These are phyloP conservation scores for Oryza coarctata DNA, from an alignment of 176 grass and related monocot genomes.

Conservation along the genomic window DNA sequence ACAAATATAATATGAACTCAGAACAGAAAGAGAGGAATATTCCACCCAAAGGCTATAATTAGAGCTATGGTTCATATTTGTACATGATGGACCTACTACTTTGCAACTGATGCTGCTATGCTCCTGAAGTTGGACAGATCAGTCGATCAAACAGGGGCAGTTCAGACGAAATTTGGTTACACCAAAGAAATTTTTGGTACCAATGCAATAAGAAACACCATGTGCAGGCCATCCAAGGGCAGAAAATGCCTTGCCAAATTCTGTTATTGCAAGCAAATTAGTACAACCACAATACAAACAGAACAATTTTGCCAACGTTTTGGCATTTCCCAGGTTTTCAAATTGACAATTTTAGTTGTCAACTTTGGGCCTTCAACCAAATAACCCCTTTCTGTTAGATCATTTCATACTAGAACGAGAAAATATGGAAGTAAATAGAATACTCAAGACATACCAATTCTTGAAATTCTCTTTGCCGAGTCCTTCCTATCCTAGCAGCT, in stretches of 20 bases:
- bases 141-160: neutral
- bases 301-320: neutral
- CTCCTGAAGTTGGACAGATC: neutral
- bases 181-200: too few species aligned
- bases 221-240: neutral
- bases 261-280: neutral
- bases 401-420: neutral
- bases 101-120: neutral
- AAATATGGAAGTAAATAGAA: neutral
- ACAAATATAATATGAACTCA: neutral
- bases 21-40: neutral
- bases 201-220: too few species aligned
- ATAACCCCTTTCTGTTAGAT: neutral
- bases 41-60: neutral
- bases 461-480: constrained; percentile 66
- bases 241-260: neutral
- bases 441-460: constrained; percentile 66
- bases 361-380: neutral
- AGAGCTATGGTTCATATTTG: neutral
- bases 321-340: neutral
- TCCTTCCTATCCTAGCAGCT: constrained; percentile 87
- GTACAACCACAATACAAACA: neutral
- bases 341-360: neutral
- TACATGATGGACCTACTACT: neutral
- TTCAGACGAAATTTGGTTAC: neutral